phyloP scores from a whole-genome alignment of 345 rosid species.

The Microcos paniculata region DNA sequence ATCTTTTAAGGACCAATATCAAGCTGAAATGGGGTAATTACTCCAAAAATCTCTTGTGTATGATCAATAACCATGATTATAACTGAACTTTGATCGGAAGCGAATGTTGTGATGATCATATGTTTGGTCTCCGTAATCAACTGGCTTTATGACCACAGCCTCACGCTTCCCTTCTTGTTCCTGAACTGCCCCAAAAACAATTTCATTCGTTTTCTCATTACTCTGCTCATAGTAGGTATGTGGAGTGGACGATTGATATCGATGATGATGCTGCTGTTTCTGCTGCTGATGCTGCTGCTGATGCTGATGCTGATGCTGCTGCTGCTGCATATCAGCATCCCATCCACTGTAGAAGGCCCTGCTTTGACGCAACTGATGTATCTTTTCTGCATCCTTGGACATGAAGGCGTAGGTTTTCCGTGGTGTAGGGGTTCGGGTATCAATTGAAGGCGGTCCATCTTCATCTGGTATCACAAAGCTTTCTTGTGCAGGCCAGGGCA shows the following conservation, averaged over 20 bases:
- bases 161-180: conserved; percentile 54
- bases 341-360: conserved; percentile 67
- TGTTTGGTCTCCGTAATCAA: conserved; percentile 43
- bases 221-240: conserved; percentile 76
- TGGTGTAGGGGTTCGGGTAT: conserved; percentile 80
- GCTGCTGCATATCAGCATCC: conserved; percentile 59
- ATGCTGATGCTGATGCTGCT: conserved; percentile 44
- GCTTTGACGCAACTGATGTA: conserved; percentile 85
- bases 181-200: conserved; percentile 87
- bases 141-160: conserved; percentile 54
- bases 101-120: conserved; percentile 52
- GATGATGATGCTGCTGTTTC: conserved; percentile 59
- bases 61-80: conserved; percentile 43
- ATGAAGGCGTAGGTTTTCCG: conserved; percentile 87
- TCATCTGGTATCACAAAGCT: conserved; percentile 69
- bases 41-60: conserved; percentile 21
- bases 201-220: conserved; percentile 74
- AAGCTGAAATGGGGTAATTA: conserved; percentile 7
- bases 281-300: conserved; percentile 56
- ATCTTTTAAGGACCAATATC: conserved; percentile 14
- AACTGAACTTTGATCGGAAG: conserved; percentile 44
- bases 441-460: conserved; percentile 87
- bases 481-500: conserved; percentile 68
- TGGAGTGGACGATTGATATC: conserved; percentile 65
- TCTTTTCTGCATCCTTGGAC: conserved; percentile 91